These are phyloP conservation scores for Trypanosoma boissoni DNA, from an alignment of 208 protist genomes.

Conservation along the genomic window DNA sequence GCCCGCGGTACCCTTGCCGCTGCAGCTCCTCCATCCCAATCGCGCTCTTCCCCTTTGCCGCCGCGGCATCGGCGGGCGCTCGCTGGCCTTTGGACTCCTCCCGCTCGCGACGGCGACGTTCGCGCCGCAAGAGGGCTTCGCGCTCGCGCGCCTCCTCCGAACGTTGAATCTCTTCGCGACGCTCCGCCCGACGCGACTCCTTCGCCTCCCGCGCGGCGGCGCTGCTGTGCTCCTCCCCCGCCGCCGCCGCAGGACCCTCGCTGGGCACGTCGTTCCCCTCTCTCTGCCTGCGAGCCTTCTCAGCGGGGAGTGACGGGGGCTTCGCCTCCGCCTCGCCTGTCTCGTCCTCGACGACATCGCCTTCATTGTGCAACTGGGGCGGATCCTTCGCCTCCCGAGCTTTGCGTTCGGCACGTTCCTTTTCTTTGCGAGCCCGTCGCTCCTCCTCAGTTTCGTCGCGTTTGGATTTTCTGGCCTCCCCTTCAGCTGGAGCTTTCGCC, in stretches of 20 bases:
- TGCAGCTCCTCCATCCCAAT: slow-evolving; percentile 41
- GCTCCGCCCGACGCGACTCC: slow-evolving; percentile 12
- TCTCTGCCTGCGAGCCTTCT: no score
- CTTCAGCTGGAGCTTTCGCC: slow-evolving; percentile 1
- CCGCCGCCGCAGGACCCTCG: slow-evolving; percentile 31
- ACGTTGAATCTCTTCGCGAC: slow-evolving; percentile 20
- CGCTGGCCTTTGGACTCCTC: slow-evolving; percentile 34
- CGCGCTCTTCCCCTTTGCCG: slow-evolving; percentile 11
- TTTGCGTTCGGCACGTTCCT: slow-evolving; percentile 31
- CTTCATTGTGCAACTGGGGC: background rate
- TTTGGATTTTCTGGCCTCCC: slow-evolving; percentile 18
- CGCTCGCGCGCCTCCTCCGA: slow-evolving; percentile 26
- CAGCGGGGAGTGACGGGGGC: background rate
- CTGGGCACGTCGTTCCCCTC: no score
- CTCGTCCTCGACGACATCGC: slow-evolving; percentile 2
- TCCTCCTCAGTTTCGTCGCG: slow-evolving; percentile 73
- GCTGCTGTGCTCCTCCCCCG: slow-evolving; percentile 50
- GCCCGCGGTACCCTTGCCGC: slow-evolving; percentile 70
- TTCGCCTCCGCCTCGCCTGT: background rate
- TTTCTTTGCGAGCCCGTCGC: slow-evolving; percentile 59
- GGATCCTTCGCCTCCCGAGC: slow-evolving; percentile 14
- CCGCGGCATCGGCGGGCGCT: slow-evolving; percentile 4
- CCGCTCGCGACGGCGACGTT: slow-evolving; percentile 35
- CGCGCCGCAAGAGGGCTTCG: slow-evolving; percentile 31
- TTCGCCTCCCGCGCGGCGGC: slow-evolving; percentile 15